phyloP scores from a whole-genome alignment of 1,284 basidiomycete species.

The Pseudozyma hubeiensis region DNA sequence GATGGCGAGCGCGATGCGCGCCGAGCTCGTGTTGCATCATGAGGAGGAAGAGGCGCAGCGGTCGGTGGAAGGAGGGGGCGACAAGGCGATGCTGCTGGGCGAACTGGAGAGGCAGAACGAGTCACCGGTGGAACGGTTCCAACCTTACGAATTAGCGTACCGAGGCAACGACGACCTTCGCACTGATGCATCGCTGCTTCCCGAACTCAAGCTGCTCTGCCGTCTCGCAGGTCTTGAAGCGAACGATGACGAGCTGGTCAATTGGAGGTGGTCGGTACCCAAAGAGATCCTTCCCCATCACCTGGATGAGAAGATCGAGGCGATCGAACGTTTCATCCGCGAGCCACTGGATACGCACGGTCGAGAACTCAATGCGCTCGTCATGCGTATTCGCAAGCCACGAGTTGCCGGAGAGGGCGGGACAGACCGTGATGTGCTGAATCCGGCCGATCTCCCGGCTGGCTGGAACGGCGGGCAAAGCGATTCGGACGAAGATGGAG shows the following conservation, averaged over 20 bases:
- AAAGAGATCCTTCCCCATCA: slow-evolving; percentile 41
- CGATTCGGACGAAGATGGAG: slow-evolving; percentile 45
- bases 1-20: slow-evolving; percentile 56
- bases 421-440: slow-evolving; percentile 3
- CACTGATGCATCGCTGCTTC: slow-evolving; percentile 51
- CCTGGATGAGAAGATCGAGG: slow-evolving; percentile 56
- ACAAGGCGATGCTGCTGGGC: slow-evolving; percentile 14
- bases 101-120: slow-evolving; percentile 39
- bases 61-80: slow-evolving; percentile 6
- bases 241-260: slow-evolving; percentile 43
- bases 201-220: slow-evolving; percentile 64
- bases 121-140: slow-evolving; percentile 33
- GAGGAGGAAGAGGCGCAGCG: slow-evolving; percentile 31
- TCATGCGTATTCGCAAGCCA: slow-evolving; percentile 53
- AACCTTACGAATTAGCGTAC: slow-evolving; percentile 38
- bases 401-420: slow-evolving; percentile 14
- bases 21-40: slow-evolving; percentile 43
- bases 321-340: slow-evolving; percentile 64
- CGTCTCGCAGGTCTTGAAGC: slow-evolving; percentile 59
- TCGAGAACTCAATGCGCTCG: slow-evolving; percentile 40
- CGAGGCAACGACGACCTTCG: slow-evolving; percentile 53
- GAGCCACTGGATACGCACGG: slow-evolving; percentile 54
- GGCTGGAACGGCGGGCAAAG: slow-evolving; percentile 38
- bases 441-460: slow-evolving; percentile 31
- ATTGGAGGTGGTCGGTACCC: slow-evolving; percentile 63